Evolutionary conservation across 495 filamentous ascomycete species (phyloP).

Genomic region (Arthonia radiata): DNA sequence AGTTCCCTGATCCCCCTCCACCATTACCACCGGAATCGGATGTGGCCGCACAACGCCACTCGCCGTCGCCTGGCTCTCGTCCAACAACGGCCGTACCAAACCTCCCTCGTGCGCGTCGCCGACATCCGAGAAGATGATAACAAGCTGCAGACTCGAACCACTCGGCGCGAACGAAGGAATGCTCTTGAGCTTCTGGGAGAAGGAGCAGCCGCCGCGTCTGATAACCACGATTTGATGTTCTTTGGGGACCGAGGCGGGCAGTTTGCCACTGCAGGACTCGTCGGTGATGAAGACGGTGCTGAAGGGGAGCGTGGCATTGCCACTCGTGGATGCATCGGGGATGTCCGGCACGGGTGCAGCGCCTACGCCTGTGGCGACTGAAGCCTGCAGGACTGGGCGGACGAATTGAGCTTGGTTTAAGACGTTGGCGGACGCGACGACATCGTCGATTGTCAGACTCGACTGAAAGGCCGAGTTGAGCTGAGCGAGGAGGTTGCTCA

Average conservation of each 20-base stretch:
- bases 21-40: conserved; percentile 64
- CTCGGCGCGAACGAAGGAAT: conserved; percentile 52
- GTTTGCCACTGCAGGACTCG: conserved; percentile 35
- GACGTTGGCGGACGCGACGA: conserved; percentile 1
- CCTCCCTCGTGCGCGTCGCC: conserved; percentile 7
- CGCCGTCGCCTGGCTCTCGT: conserved; percentile 45
- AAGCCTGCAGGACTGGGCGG: conserved; percentile 1
- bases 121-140: conserved; percentile 45
- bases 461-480: conserved; percentile 5
- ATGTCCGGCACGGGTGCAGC: conserved; percentile 36
- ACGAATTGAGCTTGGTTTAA: conserved; percentile 12
- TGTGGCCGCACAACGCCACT: conserved; percentile 47
- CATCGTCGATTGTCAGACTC: not conserved
- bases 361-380: conserved; percentile 42
- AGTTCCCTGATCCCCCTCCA: conserved; percentile 45
- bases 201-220: conserved; percentile 63
- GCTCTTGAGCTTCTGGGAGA: conserved; percentile 57
- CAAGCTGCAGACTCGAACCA: conserved; percentile 39
- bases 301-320: conserved; percentile 33
- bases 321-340: conserved; percentile 1
- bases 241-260: conserved; percentile 33
- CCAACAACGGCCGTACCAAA: conserved; percentile 49
- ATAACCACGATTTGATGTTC: conserved; percentile 64
- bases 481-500: conserved; percentile 14
- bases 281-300: conserved; percentile 43